Evolutionary conservation across 192 early-diverging fungal species (phyloP), one percentile per base, ranked within the genome.

Genomic region (Gonapodya prolifera): DNA sequence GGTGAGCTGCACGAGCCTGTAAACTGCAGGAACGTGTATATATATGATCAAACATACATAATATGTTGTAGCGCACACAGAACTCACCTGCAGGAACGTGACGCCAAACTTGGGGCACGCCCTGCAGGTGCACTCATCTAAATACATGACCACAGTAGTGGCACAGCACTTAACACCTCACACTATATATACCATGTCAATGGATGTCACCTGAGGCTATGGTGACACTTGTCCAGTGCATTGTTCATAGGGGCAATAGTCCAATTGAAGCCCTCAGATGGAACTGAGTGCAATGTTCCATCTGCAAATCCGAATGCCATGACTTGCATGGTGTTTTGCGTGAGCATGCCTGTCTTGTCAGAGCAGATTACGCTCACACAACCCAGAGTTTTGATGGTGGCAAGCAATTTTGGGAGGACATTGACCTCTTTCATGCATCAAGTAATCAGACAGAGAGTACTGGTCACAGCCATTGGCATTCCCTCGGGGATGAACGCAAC

Each of bases 291-390:
- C 45, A 23, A 61, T 61, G 29, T 84, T 34, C 69, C 75, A 78
- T 87, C 77, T 69, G 77, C 75, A 69, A 91, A 83, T 33, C 81
- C 82, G 28, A 82, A 79, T 71, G 81, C 77, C 35, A 80, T 80
- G 23, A 91, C 89, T 33, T 79, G 79, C 93, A 97, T 94, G 70
- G 87, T 84, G 84, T 91, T 88, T 76, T 88, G 85, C 16, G 95
- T 97, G 35, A 97, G 82, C 2, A 94, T 97, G 0, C 94, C 95
- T n/a, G 95, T 96, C 84, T 97, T 97, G 82, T 97, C 94, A 36
- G 91, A 94, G 82, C 87, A 88, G 34, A 91, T 75, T 2, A 93
- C 88, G 76, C 82, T 88, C 70, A 94, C 89, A 70, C 90, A 89
- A 31, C 94, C 96, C 28, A 97, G 86, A 1, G 94, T 94, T 84